phyloP scores from a whole-genome alignment of 768 basidiomycete genomes.

The Pleurotus sapidus region DNA sequence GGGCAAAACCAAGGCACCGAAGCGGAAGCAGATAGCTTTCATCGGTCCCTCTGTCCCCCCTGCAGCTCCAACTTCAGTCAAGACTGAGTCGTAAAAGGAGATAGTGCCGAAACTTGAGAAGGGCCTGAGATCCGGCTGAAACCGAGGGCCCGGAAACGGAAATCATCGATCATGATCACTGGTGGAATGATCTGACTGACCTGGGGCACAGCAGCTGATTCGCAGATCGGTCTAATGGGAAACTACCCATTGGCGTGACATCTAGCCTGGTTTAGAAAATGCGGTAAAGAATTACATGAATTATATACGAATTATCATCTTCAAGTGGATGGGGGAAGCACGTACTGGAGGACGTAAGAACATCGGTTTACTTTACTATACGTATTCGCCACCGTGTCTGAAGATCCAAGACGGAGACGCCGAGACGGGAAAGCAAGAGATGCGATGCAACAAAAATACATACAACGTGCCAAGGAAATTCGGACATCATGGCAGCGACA shows the following conservation, averaged over 20 bases:
- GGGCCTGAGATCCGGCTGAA: neutral
- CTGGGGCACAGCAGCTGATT: slow-evolving; percentile 18
- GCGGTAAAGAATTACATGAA: neutral
- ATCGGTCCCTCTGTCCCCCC: neutral
- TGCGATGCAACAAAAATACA: neutral
- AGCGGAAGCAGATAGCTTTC: neutral
- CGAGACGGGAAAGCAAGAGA: neutral
- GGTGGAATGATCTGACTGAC: slow-evolving; percentile 9
- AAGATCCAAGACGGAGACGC: neutral
- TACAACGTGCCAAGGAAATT: neutral
- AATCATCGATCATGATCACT: slow-evolving; percentile 33
- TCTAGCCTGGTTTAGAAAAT: neutral
- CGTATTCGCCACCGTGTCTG: neutral
- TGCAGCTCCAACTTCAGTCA: neutral
- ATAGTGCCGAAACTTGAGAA: neutral
- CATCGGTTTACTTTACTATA: neutral
- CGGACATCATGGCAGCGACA: neutral
- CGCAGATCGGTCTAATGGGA: slow-evolving; percentile 17
- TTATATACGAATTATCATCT: slow-evolving; percentile 1
- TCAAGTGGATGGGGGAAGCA: neutral
- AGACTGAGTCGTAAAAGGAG: neutral
- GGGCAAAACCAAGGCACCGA: neutral
- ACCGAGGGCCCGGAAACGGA: neutral
- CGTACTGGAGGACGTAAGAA: neutral
- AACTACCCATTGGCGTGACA: neutral